These are phyloP conservation scores for Phlebopus sp. DNA, from an alignment of 1,284 basidiomycete genomes.

Conservation along the genomic window DNA sequence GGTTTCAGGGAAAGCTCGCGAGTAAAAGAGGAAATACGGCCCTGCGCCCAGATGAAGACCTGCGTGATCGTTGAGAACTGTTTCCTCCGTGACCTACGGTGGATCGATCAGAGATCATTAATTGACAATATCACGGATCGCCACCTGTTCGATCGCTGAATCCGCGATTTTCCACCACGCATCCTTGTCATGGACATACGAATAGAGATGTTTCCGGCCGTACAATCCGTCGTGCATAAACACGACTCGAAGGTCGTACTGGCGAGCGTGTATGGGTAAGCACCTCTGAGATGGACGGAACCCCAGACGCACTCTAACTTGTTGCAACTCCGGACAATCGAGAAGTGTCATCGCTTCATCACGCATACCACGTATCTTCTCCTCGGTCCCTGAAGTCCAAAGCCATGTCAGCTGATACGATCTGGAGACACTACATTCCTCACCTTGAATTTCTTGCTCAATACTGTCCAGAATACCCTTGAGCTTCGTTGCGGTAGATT, in stretches of 20 bases:
- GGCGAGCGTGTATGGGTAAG: background rate
- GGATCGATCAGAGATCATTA: constrained; percentile 39
- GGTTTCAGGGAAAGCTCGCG: constrained; percentile 44
- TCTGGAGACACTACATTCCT: constrained; percentile 8
- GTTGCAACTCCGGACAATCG: constrained; percentile 60
- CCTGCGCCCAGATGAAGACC: constrained; percentile 73
- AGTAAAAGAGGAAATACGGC: constrained; percentile 72
- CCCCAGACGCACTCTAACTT: constrained; percentile 46
- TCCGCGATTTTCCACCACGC: constrained; percentile 82
- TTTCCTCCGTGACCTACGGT: constrained; percentile 63
- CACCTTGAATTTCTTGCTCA: constrained; percentile 54
- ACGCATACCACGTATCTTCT: constrained; percentile 44
- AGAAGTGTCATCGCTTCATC: constrained; percentile 44
- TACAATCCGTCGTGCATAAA: constrained; percentile 72
- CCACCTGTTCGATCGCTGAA: constrained; percentile 58
- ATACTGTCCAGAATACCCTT: constrained; percentile 50
- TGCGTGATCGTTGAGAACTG: constrained; percentile 60
- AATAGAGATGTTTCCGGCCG: constrained; percentile 71
- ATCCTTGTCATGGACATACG: constrained; percentile 63
- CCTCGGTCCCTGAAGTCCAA: constrained; percentile 47
- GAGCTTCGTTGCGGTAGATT: constrained; percentile 46
- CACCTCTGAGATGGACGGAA: background rate
- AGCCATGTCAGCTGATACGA: background rate
- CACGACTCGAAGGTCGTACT: constrained; percentile 78
- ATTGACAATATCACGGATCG: background rate